Evolutionary conservation across 805 yeast species (phyloP).

Genomic region (Saccharomyces mikatae): DNA sequence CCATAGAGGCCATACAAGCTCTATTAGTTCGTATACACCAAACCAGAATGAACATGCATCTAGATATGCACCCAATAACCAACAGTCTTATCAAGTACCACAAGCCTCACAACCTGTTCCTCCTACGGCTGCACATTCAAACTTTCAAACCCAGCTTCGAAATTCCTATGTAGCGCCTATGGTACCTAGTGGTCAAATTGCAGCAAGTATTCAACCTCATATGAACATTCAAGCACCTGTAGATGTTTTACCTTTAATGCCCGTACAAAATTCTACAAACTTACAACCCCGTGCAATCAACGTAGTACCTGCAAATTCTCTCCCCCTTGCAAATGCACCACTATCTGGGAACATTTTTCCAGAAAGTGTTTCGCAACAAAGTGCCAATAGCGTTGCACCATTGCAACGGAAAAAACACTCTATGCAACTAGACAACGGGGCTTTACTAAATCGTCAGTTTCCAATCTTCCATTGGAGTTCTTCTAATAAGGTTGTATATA

Average conservation of each 20-base stretch:
- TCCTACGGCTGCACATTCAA: background rate
- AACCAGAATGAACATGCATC: conserved; percentile 23
- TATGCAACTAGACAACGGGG: conserved; percentile 40
- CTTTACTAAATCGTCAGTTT: conserved; percentile 53
- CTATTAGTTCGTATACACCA: conserved; percentile 28
- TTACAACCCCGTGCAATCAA: background rate
- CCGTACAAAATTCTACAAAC: background rate
- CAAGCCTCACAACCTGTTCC: background rate
- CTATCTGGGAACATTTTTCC: background rate
- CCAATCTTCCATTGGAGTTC: conserved; percentile 67
- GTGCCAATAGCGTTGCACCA: background rate
- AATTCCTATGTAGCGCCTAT: background rate
- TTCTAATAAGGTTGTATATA: conserved; percentile 37
- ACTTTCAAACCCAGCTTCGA: background rate
- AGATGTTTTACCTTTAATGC: background rate
- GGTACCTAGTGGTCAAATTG: background rate
- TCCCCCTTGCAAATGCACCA: background rate
- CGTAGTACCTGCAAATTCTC: background rate
- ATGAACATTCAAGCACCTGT: background rate
- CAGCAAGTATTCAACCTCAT: background rate
- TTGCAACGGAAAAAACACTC: background rate
- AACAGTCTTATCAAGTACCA: background rate
- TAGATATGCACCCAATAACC: conserved; percentile 33
- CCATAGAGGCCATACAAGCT: conserved; percentile 23
- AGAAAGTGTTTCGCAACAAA: background rate